Percentiles rank a stretch among this genome's conserved stretches.
Conservation (phyloP, 305 asterid species). For the Solanum hybrid region DNA sequence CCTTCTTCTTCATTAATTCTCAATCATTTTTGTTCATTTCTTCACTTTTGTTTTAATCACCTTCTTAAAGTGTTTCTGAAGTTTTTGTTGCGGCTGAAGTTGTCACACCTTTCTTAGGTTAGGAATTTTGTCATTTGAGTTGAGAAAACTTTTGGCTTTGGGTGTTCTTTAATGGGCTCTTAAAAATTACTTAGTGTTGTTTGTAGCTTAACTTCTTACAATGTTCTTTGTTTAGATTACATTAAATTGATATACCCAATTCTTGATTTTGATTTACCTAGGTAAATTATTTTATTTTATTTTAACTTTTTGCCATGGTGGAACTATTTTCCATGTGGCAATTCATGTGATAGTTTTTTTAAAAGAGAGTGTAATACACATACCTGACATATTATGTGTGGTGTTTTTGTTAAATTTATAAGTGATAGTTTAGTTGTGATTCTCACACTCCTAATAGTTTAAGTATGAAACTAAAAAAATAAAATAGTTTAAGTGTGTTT, state of each 20-base stretch:
- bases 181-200: constrained; percentile 42
- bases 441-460: background rate
- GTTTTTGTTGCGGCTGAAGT: constrained; percentile 41
- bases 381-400: background rate
- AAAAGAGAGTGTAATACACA: background rate
- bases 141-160: constrained; percentile 38
- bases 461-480: background rate
- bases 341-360: background rate
- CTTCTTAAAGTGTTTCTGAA: constrained; percentile 20
- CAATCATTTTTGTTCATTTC: background rate
- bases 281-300: background rate
- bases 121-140: constrained; percentile 52
- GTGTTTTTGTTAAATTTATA: background rate
- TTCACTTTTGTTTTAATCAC: background rate
- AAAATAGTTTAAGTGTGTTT: background rate
- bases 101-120: constrained; percentile 41
- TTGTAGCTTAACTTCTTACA: constrained; percentile 33
- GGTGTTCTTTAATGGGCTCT: constrained; percentile 39
- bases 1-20: background rate
- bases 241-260: constrained; percentile 27
- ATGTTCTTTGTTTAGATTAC: constrained; percentile 30
- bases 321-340: background rate
- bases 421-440: background rate
- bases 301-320: background rate
- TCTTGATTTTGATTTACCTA: constrained; percentile 24